These are phyloP conservation scores for Linnemannia hyalina DNA, from an alignment of 192 early-diverging fungal genomes.

Conservation along the genomic window DNA sequence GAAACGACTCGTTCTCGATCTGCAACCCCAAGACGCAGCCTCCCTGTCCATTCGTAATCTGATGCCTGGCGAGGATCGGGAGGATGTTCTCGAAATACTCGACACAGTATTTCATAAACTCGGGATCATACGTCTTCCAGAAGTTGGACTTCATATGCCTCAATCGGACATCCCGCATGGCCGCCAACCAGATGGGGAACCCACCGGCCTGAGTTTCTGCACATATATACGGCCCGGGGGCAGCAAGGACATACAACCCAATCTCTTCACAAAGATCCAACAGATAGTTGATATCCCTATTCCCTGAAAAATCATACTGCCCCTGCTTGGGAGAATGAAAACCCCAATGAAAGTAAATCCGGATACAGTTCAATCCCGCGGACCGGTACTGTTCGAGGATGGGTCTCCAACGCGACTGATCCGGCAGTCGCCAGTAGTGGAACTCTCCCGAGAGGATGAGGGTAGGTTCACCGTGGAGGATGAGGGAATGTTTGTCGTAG, in stretches of 20 bases:
- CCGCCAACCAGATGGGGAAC: constrained; percentile 84
- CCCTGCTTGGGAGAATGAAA: constrained; percentile 84
- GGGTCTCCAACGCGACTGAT: constrained; percentile 71
- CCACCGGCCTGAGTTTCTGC: constrained; percentile 82
- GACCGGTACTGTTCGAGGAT: constrained; percentile 80
- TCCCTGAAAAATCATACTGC: constrained; percentile 74
- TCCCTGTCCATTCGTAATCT: constrained; percentile 72
- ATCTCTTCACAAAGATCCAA: constrained; percentile 81
- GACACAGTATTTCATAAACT: constrained; percentile 76
- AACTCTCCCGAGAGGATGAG: constrained; percentile 85
- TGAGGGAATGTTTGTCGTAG: constrained; percentile 79
- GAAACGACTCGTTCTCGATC: constrained; percentile 86
- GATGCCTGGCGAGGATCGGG: constrained; percentile 81
- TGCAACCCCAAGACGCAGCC: constrained; percentile 86
- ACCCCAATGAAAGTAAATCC: constrained; percentile 94
- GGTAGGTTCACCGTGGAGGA: constrained; percentile 74
- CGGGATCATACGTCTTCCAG: constrained; percentile 76
- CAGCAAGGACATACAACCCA: constrained; percentile 83
- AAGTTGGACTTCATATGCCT: constrained; percentile 77
- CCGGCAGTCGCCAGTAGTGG: constrained; percentile 89
- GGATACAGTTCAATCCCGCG: constrained; percentile 82
- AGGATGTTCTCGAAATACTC: constrained; percentile 84
- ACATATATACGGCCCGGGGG: constrained; percentile 88
- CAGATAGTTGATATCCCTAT: constrained; percentile 79
- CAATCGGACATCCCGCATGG: constrained; percentile 77